These are phyloP conservation scores for Populus alba DNA, from an alignment of 345 rosid genomes.

Conservation along the genomic window DNA sequence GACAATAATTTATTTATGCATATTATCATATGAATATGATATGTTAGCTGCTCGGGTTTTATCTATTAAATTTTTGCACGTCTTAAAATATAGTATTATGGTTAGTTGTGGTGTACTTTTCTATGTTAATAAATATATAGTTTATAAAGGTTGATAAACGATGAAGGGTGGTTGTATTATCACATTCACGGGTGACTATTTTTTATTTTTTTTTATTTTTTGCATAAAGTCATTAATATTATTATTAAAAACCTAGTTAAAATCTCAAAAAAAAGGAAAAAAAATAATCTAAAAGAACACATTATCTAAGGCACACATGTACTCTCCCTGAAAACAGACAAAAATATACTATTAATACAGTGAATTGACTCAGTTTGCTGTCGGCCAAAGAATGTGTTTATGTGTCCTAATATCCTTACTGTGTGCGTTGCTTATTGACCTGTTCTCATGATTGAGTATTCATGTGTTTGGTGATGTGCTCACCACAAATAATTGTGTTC, in stretches of 20 bases:
- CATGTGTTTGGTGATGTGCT: not conserved
- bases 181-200: not conserved
- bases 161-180: not conserved
- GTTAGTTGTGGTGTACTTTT: not conserved
- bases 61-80: not conserved
- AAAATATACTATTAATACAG: too few species aligned
- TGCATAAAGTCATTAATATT: too few species aligned
- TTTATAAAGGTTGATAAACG: too few species aligned
- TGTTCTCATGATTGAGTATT: not conserved
- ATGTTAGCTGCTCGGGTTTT: not conserved
- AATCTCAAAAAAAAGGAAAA: too few species aligned
- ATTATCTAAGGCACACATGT: too few species aligned
- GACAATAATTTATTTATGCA: too few species aligned
- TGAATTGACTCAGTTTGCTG: too few species aligned
- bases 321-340: too few species aligned
- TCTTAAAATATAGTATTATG: not conserved
- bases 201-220: too few species aligned
- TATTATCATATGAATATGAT: not conserved
- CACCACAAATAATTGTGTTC: not conserved
- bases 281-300: too few species aligned
- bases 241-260: not conserved
- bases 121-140: not conserved
- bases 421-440: not conserved
- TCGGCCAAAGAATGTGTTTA: too few species aligned
- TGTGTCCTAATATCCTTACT: too few species aligned